Evolutionary conservation across 2,329 filamentous ascomycete genomes (phyloP), one percentile per base, ranked within the genome.

Genomic region (Septoria petroselini): DNA sequence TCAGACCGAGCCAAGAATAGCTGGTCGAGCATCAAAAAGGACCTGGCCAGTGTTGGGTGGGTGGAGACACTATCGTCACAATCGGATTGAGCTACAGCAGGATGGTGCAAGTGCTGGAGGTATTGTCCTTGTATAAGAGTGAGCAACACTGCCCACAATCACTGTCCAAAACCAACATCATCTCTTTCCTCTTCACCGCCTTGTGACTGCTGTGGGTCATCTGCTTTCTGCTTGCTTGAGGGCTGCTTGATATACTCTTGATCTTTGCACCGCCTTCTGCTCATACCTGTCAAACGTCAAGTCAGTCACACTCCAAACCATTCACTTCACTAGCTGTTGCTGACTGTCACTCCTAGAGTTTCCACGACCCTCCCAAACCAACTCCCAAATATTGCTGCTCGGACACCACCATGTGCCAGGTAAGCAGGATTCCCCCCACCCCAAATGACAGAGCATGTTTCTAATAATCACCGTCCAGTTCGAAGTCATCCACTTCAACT

Each of bases 401-500:
- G 5, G 23, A 34, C 19, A 21, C 31, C 45, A 58, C 39, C 40
- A 64, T 64, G 62, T 64, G 62, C 44, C 62, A 64, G 48, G 62
- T 64, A 48, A 54, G 55, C 44, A 31, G 14, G 11, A 15, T 15
- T 30, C 34, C 17, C 30, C 41, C 15, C 14, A 18, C n/a, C 15
- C 30, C 30, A 12, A 39, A 35, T n/a, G 27, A 30, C 7, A 30
- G 27, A 30, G n/a, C 4, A 29, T 9, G 8, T 25, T 8, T 4
- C 48, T 48, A 19, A 51, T 17, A 30, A 29, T 18, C 18, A 17
- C 23, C 23, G 30, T n/a, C 6, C 27, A 85, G 64, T 88, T 74
- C 67, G 85, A 90, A 65, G 80, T 83, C 55, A 85, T 85, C 58
- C 67, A 80, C 52, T 89, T 85, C 65, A 60, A 62, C 17, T 91